Base-by-base conservation (phyloP, 169 alveolate genomes). In the Cryptosporidium baileyi region DNA sequence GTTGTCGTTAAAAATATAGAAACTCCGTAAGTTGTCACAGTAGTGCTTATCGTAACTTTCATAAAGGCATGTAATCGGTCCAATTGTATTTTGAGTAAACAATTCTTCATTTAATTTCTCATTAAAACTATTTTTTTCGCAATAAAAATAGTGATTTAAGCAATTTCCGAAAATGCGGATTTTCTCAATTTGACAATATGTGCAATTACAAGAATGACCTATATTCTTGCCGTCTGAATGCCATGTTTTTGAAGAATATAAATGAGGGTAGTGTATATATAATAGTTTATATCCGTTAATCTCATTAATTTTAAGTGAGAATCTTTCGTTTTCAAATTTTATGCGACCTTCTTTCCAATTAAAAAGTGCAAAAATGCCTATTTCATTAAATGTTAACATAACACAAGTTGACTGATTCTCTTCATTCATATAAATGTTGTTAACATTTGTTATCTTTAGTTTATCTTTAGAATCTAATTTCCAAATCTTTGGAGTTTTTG, bases 331-430 rank as follows among this genome's bases (percentile, higher is more conserved):
- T 8, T 44, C 24, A 8, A 36, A 61, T 61, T 34, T 61, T 9
- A n/a, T n/a, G n/a, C n/a, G n/a, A 11, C 85, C 85, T 52, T 9
- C 54, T 3, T n/a, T 38, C 67, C 67, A 54, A 24, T 74, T 67
- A 22, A 74, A 54, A 9, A 54, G 30, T 28, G 40, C 57, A 54
- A 74, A 52, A 54, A 13, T n/a, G 11, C 51, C 51, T 34, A 19
- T 54, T 9, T 57, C 45, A n/a, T 65, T 40, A 22, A 74, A 17
- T 2, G 22, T 9, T 15, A 74, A 36, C 51, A 74, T n/a, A 4
- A 54, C 3, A 32, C 28, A 52, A 17, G 74, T 51, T 7, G 67
- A 26, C 6, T 47, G 11, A 30, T 63, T 24, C 6, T 15, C 1
- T n/a, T 19, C 11, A 36, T 38, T 22, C 19, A 24, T 24, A n/a